These are phyloP conservation scores for Xenoacremonium recifei DNA, from an alignment of 2,329 filamentous ascomycete species.

Conservation along the genomic window DNA sequence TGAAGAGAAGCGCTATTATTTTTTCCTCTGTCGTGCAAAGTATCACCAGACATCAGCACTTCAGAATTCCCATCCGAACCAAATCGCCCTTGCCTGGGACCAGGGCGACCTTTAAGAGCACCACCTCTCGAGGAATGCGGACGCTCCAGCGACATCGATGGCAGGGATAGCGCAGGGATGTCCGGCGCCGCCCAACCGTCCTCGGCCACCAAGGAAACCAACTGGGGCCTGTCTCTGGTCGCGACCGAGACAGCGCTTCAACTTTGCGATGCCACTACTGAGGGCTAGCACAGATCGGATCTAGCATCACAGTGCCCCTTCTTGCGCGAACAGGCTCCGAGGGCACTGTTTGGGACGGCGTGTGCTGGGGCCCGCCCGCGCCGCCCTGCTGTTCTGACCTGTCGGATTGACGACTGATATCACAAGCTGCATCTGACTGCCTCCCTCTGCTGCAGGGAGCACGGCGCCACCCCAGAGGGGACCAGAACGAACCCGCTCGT, in stretches of 20 bases:
- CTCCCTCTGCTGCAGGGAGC: conserved; percentile 19
- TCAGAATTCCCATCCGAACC: conserved; percentile 4
- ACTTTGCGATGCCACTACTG: no score
- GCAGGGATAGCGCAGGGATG: conserved; percentile 26
- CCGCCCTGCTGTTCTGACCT: background rate
- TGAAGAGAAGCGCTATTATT: background rate
- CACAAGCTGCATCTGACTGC: conserved; percentile 2
- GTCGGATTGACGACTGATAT: background rate
- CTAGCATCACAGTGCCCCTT: background rate
- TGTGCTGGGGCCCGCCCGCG: no score
- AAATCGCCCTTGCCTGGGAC: conserved; percentile 17
- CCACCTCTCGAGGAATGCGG: conserved; percentile 19
- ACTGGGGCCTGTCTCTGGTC: conserved; percentile 8
- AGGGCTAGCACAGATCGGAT: background rate
- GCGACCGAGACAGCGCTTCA: conserved; percentile 14
- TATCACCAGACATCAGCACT: conserved; percentile 2
- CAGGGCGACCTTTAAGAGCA: conserved; percentile 26
- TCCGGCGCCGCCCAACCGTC: no score
- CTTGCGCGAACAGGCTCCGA: background rate
- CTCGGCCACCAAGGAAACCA: conserved; percentile 13
- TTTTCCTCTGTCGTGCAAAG: background rate
- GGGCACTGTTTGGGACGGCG: no score
- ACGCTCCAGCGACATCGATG: conserved; percentile 18
- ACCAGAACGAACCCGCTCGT: conserved; percentile 8
- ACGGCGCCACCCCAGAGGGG: conserved; percentile 4